Conservation (phyloP, 495 filamentous ascomycete genomes). For the Penicillium cataractarum region DNA sequence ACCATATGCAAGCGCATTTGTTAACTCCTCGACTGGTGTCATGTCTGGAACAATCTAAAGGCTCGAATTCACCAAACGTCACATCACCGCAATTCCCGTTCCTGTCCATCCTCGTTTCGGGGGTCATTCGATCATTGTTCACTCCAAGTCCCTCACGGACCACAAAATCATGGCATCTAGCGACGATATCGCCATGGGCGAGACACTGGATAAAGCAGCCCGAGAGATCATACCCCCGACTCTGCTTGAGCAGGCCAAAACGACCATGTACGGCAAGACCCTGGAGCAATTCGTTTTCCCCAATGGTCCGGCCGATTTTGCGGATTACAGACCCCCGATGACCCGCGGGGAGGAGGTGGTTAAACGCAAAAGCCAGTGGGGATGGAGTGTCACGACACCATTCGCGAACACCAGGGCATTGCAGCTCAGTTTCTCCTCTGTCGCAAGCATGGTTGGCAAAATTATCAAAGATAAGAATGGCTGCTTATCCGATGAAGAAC, state of each 20-base stretch:
- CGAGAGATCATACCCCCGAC: constrained; percentile 67
- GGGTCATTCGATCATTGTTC: constrained; percentile 85
- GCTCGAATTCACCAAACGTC: neutral
- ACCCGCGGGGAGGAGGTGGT: constrained; percentile 57
- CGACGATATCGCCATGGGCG: constrained; percentile 77
- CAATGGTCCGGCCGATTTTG: constrained; percentile 46
- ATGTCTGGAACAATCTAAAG: constrained; percentile 48
- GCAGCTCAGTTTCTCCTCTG: constrained; percentile 67
- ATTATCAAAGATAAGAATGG: constrained; percentile 38
- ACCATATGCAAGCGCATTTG: constrained; percentile 98
- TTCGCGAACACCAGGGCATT: constrained; percentile 54
- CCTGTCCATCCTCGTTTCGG: constrained; percentile 86
- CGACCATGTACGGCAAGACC: constrained; percentile 74
- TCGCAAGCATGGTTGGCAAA: constrained; percentile 57
- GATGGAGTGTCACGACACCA: constrained; percentile 62
- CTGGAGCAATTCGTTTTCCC: constrained; percentile 78
- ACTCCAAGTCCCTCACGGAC: constrained; percentile 63
- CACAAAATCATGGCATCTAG: constrained; percentile 75
- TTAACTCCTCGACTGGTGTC: constrained; percentile 81
- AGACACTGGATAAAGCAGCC: constrained; percentile 82
- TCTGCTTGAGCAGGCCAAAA: constrained; percentile 45
- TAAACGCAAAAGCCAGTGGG: constrained; percentile 47
- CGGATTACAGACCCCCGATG: constrained; percentile 58
- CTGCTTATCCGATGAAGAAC: constrained; percentile 46
- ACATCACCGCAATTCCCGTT: constrained; percentile 68